These are phyloP conservation scores for Scheffersomyces coipomensis DNA, from an alignment of 805 yeast species.

Conservation along the genomic window DNA sequence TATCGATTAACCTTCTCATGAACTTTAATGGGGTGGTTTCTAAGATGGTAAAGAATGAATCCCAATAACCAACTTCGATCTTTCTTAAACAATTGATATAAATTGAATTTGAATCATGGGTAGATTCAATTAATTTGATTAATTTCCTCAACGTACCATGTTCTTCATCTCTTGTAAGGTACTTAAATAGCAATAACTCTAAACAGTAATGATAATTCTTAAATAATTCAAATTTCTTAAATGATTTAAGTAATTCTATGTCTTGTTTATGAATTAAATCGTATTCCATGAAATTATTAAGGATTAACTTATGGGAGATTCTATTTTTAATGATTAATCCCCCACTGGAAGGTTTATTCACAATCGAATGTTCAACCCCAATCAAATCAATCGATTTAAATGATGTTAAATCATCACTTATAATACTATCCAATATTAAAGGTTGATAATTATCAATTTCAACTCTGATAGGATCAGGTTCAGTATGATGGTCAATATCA, in stretches of 20 bases:
- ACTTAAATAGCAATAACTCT: conserved; percentile 46
- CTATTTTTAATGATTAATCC: conserved; percentile 29
- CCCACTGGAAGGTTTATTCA: conserved; percentile 19
- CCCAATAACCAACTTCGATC: conserved; percentile 57
- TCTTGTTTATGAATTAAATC: conserved; percentile 34
- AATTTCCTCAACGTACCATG: conserved; percentile 12
- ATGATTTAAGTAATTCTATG: conserved; percentile 20
- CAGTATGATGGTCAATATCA: neutral
- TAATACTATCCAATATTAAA: conserved; percentile 13
- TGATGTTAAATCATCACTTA: conserved; percentile 3
- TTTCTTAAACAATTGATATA: conserved; percentile 57
- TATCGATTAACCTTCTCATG: conserved; percentile 39
- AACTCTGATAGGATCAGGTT: conserved; percentile 25
- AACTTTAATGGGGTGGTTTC: conserved; percentile 44
- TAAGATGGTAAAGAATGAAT: conserved; percentile 41
- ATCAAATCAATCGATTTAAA: conserved; percentile 36
- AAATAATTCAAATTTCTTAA: conserved; percentile 36
- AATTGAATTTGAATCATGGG: conserved; percentile 25
- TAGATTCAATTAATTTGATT: conserved; percentile 18
- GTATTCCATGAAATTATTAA: conserved; percentile 47
- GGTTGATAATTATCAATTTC: conserved; percentile 27
- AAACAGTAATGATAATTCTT: conserved; percentile 47
- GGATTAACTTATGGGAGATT: conserved; percentile 40
- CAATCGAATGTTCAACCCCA: conserved; percentile 38
- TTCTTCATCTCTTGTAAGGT: conserved; percentile 29